These are phyloP conservation scores for Blastobotrys petasosporus DNA, from an alignment of 1,139 yeast genomes.

Conservation along the genomic window DNA sequence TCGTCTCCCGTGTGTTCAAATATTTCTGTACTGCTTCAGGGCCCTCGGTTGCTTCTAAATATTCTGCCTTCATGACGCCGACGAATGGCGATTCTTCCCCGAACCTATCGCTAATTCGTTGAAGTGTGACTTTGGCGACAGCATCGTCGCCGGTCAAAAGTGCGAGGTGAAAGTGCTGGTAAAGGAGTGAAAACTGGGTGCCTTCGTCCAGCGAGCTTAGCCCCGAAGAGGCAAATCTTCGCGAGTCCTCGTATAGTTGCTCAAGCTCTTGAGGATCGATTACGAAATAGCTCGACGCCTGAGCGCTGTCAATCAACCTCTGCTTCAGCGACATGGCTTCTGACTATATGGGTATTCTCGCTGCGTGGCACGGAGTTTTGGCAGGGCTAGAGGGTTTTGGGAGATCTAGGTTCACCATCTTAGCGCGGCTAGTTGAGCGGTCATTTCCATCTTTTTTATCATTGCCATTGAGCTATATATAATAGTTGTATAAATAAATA, in stretches of 20 bases:
- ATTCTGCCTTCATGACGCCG: slow-evolving; percentile 51
- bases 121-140: slow-evolving; percentile 63
- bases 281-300: slow-evolving; percentile 6
- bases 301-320: slow-evolving; percentile 5
- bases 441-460: no score
- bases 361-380: no score
- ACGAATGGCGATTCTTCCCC: slow-evolving; percentile 50
- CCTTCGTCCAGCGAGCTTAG: slow-evolving; percentile 38
- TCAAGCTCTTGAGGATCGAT: slow-evolving; percentile 25
- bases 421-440: no score
- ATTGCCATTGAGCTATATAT: no score
- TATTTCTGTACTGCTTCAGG: slow-evolving; percentile 40
- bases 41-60: slow-evolving; percentile 51
- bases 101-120: slow-evolving; percentile 61
- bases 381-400: no score
- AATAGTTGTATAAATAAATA: no score
- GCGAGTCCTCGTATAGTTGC: slow-evolving; percentile 25
- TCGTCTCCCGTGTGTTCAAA: slow-evolving; percentile 29
- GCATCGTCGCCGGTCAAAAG: slow-evolving; percentile 60
- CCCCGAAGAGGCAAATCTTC: slow-evolving; percentile 32
- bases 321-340: slow-evolving; percentile 6
- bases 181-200: slow-evolving; percentile 57
- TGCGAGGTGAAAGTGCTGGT: slow-evolving; percentile 64
- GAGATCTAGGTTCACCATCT: no score
- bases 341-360: background rate